Conservation (phyloP, 2,329 filamentous ascomycete genomes). For the Aschersonia sp. region DNA sequence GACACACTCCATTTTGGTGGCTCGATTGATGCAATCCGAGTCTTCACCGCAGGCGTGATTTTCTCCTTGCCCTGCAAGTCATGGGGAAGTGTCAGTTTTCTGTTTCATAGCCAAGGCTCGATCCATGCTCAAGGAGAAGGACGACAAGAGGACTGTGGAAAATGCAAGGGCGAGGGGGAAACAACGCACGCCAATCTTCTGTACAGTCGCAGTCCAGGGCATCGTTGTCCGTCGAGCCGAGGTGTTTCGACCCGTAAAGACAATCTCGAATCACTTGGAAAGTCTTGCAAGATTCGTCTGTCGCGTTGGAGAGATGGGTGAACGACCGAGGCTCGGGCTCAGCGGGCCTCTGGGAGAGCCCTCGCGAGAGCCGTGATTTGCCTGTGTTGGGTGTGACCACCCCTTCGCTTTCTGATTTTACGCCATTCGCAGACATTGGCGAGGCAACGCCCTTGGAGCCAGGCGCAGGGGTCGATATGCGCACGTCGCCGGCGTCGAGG, state of each 20-base stretch:
- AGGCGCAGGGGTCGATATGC: conserved; percentile 22
- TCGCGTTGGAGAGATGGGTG: conserved; percentile 62
- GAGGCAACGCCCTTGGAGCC: conserved; percentile 16
- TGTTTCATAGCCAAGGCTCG: not conserved
- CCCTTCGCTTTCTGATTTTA: conserved; percentile 24
- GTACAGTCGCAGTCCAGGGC: conserved; percentile 87
- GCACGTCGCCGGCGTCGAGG: conserved; percentile 25
- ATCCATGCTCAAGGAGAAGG: not conserved
- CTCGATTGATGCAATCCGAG: conserved; percentile 95
- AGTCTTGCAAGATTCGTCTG: conserved; percentile 55
- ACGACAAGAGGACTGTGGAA: not conserved
- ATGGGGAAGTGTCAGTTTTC: not conserved
- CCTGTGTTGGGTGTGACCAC: conserved; percentile 31
- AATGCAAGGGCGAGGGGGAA: not conserved
- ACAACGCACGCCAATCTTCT: conserved; percentile 80
- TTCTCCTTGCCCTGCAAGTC: conserved; percentile 35
- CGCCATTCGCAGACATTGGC: conserved; percentile 28
- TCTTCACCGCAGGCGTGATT: conserved; percentile 91
- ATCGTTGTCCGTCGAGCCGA: conserved; percentile 84
- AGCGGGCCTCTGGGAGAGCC: conserved; percentile 51
- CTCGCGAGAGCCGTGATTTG: conserved; percentile 58
- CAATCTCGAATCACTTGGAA: conserved; percentile 78
- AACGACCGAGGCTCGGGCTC: conserved; percentile 53
- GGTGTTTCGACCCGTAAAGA: conserved; percentile 79
- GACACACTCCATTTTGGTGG: conserved; percentile 91